A percentile compares a stretch with the other conserved stretches of the same genome.
Conservation (phyloP, 805 yeast species). For the Jamesozyma piceae region DNA sequence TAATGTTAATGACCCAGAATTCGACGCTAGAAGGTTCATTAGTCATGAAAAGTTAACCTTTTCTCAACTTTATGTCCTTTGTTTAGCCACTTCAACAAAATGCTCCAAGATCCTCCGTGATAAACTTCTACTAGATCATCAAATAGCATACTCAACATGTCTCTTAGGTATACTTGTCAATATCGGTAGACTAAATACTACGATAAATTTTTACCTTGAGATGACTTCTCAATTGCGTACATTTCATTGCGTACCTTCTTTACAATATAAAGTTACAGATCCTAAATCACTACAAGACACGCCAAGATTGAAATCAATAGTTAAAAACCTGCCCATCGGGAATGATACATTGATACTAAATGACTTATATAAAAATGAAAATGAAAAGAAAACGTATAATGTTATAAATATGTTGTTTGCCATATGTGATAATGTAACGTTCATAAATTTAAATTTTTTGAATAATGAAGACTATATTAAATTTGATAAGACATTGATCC, state of each 20-base stretch:
- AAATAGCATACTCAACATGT: conserved; percentile 60
- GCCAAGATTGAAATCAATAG: conserved; percentile 80
- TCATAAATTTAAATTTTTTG: conserved; percentile 33
- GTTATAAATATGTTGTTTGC: conserved; percentile 70
- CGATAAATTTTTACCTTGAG: conserved; percentile 87
- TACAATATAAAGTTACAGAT: conserved; percentile 43
- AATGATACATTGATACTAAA: conserved; percentile 34
- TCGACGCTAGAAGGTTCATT: conserved; percentile 31
- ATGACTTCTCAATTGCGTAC: conserved; percentile 92
- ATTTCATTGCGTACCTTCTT: conserved; percentile 84
- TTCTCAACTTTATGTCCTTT: conserved; percentile 72
- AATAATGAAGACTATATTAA: conserved; percentile 13
- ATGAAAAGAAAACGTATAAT: conserved; percentile 42
- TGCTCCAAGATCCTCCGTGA: conserved; percentile 78
- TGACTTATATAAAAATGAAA: conserved; percentile 57
- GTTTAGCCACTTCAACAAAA: conserved; percentile 73
- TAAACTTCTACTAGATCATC: conserved; percentile 52
- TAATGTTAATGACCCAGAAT: conserved; percentile 27
- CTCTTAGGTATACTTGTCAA: conserved; percentile 81
- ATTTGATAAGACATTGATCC: conserved; percentile 17
- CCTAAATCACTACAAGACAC: conserved; percentile 88
- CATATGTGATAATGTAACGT: conserved; percentile 54
- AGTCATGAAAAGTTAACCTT: conserved; percentile 52
- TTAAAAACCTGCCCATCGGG: conserved; percentile 41
- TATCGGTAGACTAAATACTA: conserved; percentile 89